A percentile compares a stretch with the other conserved stretches of the same genome.
These are phyloP conservation scores for Thalia dealbata DNA, from an alignment of 176 grass and related monocot species.

Conservation along the genomic window DNA sequence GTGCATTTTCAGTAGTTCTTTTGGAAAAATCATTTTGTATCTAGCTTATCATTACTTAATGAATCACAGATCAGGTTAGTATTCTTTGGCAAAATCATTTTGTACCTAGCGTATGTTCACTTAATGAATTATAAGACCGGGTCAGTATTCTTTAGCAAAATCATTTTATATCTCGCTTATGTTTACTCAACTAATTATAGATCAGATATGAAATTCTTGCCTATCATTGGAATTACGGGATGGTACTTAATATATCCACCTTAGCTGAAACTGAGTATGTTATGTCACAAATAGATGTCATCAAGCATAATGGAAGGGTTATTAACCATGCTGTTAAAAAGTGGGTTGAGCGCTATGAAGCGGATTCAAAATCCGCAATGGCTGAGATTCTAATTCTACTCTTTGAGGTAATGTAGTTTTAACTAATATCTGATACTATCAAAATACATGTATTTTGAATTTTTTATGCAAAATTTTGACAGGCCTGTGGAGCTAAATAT, in stretches of 20 bases:
- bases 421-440: neutral
- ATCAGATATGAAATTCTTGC: no score
- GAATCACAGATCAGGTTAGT: no score
- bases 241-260: neutral
- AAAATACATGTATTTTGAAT: constrained; percentile 7
- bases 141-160: no score
- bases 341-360: constrained; percentile 75
- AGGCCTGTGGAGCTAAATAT: constrained; percentile 86
- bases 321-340: constrained; percentile 74
- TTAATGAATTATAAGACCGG: no score
- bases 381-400: constrained; percentile 75
- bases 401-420: constrained; percentile 59
- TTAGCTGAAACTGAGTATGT: neutral
- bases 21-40: no score
- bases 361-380: constrained; percentile 45
- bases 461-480: constrained; percentile 19
- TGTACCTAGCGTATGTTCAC: no score
- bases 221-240: no score
- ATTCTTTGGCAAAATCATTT: neutral
- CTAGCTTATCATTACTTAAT: no score
- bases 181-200: neutral
- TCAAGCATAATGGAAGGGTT: constrained; percentile 71
- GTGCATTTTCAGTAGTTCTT: neutral
- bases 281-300: constrained; percentile 43
- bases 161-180: neutral